Base-by-base conservation (phyloP, 495 filamentous ascomycete species). In the Daldinia vernicosa region DNA sequence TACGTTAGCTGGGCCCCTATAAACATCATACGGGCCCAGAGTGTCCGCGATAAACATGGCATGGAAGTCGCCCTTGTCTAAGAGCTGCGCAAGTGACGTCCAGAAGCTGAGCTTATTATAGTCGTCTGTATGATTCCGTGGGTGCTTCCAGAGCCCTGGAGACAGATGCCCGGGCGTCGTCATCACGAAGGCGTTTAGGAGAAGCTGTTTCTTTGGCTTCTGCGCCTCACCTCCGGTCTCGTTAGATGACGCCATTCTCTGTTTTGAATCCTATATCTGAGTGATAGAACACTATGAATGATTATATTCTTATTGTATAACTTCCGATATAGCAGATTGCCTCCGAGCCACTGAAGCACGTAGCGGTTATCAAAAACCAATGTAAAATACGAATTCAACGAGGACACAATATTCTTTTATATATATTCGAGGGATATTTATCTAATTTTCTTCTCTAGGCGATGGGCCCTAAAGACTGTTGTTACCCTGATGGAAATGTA, bases 131-230 rank as follows among this genome's bases (percentile, higher is more conserved):
- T 82, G 77, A 62, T 89, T 85, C 45, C 83, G 80, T 5, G 84
- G 86, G 74, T 88, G 84, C 26, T 78, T 72, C 85, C 85, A 87
- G 0, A 86, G 77, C 6, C 85, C 84, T 0, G 86, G 84, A 0
- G 83, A 85, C 45, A 86, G 83, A 58, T 88, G 86, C 6, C 86
- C 86, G 52, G 63, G 56, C 15, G 43, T 69, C 9, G 82, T 86
- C 70, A 87, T 84, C 51, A 87, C 86, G 63, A 89, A 89, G 24
- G 87, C 86, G 80, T 88, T 89, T 59, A 89, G 80, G 26, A 88
- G 85, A 17, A 88, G 71, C 30, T 82, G 82, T 72, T 88, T 88
- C 57, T 78, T 75, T 2, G 64, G 65, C 60, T 61, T 68, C 35
- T 47, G 64, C 28, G 26, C 64, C 28, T 11, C n/a, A n/a, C 28